Conservation (phyloP, 352 stramenopile genomes). For the Albugo candida region DNA sequence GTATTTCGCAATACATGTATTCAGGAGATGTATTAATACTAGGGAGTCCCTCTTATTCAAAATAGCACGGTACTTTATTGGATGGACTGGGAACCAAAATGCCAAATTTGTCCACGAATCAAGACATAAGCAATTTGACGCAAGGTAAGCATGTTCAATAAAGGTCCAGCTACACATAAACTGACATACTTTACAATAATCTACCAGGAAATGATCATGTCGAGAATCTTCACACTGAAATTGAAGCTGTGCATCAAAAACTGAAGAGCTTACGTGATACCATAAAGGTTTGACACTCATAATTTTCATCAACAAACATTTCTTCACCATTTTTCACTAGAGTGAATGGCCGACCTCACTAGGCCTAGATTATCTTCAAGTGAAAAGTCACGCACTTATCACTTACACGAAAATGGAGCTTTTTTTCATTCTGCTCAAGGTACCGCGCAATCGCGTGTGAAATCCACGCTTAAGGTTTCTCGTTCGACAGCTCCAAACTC, state of each 20-base stretch:
- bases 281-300: background rate
- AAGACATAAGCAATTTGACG: too few species aligned
- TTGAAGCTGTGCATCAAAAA: slow-evolving; percentile 5
- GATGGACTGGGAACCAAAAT: background rate
- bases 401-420: slow-evolving; percentile 78
- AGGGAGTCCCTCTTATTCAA: background rate
- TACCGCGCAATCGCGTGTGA: slow-evolving; percentile 1
- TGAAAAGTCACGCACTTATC: slow-evolving; percentile 76
- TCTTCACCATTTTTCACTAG: slow-evolving; percentile 10
- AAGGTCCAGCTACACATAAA: too few species aligned
- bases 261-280: slow-evolving; percentile 2
- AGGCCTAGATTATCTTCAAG: slow-evolving; percentile 64
- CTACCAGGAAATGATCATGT: slow-evolving; percentile 1
- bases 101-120: too few species aligned
- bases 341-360: slow-evolving; percentile 30
- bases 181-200: too few species aligned
- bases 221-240: slow-evolving; percentile 3
- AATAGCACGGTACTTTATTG: background rate
- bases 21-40: too few species aligned
- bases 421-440: slow-evolving; percentile 70
- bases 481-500: slow-evolving; percentile 29
- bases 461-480: background rate
- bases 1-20: too few species aligned
- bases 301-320: background rate
- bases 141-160: too few species aligned